Percentiles rank a stretch among this genome's conserved stretches.
Evolutionary conservation across 106 monocot species (phyloP).

Genomic region (Platanthera zijinensis): DNA sequence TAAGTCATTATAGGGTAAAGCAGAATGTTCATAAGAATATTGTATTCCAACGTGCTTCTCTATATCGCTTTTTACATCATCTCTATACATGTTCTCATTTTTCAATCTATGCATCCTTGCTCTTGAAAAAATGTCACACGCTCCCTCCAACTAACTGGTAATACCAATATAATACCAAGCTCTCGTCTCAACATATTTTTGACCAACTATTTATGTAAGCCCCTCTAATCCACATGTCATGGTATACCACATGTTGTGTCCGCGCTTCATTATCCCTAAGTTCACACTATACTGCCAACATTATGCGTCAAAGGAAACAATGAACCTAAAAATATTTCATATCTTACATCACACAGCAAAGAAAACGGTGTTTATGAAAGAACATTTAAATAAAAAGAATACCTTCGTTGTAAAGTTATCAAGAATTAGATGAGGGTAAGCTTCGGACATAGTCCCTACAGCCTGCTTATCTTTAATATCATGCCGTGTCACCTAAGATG

Average conservation of each 20-base stretch:
- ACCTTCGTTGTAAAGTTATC: slow-evolving; percentile 83
- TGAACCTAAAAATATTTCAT: background rate
- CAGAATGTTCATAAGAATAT: background rate
- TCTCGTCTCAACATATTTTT: background rate
- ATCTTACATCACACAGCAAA: background rate
- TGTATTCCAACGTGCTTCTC: background rate
- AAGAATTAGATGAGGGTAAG: slow-evolving; percentile 85
- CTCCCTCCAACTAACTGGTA: background rate
- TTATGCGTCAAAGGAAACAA: background rate
- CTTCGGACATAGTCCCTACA: slow-evolving; percentile 91
- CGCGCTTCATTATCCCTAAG: background rate
- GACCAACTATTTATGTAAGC: background rate
- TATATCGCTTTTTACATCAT: background rate
- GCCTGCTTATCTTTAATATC: slow-evolving; percentile 93
- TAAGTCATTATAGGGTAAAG: background rate
- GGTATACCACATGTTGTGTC: background rate
- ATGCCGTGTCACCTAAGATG: slow-evolving; percentile 76
- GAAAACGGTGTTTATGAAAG: background rate
- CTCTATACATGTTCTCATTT: background rate
- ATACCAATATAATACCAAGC: too few species aligned
- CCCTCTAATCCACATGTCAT: background rate
- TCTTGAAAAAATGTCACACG: background rate
- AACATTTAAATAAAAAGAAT: background rate
- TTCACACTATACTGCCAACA: background rate
- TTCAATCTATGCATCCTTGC: background rate